Percentiles rank a stretch among this genome's conserved stretches.
Conservation (phyloP, 768 basidiomycete species). For the Zangia roseola region DNA sequence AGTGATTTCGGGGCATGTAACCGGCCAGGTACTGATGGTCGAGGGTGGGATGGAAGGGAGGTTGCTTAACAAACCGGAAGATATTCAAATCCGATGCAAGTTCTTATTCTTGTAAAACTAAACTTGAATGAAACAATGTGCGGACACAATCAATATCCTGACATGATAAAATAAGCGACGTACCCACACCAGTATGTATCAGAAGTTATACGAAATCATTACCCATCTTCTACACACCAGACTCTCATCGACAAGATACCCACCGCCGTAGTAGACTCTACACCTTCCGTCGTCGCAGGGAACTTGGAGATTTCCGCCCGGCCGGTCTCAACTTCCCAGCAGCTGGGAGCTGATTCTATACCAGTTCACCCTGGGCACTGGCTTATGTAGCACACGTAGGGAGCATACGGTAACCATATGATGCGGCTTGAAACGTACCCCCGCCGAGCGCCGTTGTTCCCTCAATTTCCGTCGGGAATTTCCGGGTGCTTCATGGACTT, state of each 20-base stretch:
- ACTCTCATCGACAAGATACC: conserved; percentile 35
- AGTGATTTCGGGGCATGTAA: conserved; percentile 62
- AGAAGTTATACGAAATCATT: background rate
- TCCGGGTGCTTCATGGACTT: no score
- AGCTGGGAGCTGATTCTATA: no score
- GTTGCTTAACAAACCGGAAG: conserved; percentile 42
- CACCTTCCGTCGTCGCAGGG: conserved; percentile 56
- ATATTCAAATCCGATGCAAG: conserved; percentile 9
- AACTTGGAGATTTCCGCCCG: no score
- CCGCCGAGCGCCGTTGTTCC: no score
- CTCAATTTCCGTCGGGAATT: no score
- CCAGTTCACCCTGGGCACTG: no score
- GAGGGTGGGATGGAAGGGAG: conserved; percentile 76
- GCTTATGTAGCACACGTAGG: no score
- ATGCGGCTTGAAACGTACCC: no score
- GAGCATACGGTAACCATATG: no score
- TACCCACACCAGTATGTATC: background rate
- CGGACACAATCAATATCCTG: no score
- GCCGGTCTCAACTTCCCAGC: no score
- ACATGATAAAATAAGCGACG: background rate
- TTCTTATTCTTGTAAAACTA: background rate
- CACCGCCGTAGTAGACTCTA: conserved; percentile 46
- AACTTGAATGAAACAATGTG: background rate
- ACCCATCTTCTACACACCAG: conserved; percentile 17
- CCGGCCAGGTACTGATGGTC: conserved; percentile 65